Percentiles rank a stretch among this genome's conserved stretches.
These are phyloP conservation scores for Panaeolus cyanescens DNA, from an alignment of 768 basidiomycete genomes.

Conservation along the genomic window DNA sequence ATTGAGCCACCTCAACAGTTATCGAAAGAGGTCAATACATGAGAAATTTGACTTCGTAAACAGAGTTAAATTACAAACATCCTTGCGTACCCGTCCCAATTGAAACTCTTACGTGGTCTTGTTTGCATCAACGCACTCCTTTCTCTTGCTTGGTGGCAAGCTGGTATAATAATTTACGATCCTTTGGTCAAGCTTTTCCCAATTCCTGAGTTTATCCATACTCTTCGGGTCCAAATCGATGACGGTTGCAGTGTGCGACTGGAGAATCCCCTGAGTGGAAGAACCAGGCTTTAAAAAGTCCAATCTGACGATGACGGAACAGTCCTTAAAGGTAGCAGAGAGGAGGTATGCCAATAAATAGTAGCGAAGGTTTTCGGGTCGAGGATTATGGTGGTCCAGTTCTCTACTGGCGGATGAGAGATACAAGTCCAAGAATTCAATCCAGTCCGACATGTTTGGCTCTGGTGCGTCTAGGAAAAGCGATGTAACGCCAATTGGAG, in stretches of 20 bases:
- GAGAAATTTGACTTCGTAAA: too few relatives aligned
- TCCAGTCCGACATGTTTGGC: conserved; percentile 68
- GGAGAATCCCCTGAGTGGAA: conserved; percentile 10
- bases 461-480: conserved; percentile 37
- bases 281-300: conserved; percentile 27
- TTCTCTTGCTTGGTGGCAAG: conserved; percentile 13
- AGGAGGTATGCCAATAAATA: conserved; percentile 78
- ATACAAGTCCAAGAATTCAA: conserved; percentile 60
- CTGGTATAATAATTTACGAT: conserved; percentile 41
- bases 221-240: conserved; percentile 90
- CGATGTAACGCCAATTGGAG: conserved; percentile 34
- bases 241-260: conserved; percentile 50
- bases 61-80: too few relatives aligned
- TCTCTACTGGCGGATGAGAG: conserved; percentile 30
- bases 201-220: conserved; percentile 60
- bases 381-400: conserved; percentile 38
- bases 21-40: too few relatives aligned
- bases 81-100: neutral
- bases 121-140: conserved; percentile 34
- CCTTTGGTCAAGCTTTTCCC: conserved; percentile 71
- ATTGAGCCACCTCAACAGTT: too few relatives aligned
- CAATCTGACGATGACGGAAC: conserved; percentile 57
- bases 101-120: conserved; percentile 2
- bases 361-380: conserved; percentile 52
- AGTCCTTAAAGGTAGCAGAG: conserved; percentile 96